phyloP scores from a whole-genome alignment of 352 stramenopile species.

The Blastocystis sp. region DNA sequence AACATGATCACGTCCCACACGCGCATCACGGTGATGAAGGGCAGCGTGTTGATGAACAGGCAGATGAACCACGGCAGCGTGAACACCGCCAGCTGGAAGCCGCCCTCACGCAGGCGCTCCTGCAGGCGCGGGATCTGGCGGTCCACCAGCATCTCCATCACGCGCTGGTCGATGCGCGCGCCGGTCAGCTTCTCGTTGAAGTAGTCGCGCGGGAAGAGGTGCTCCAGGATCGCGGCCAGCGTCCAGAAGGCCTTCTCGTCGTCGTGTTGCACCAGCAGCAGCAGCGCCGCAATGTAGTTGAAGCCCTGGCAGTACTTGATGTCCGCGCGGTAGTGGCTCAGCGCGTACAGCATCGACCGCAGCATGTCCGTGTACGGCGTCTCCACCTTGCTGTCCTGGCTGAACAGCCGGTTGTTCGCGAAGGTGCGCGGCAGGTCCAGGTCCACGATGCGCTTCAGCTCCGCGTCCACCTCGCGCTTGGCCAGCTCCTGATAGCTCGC shows the following conservation, averaged over 20 bases:
- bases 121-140: conserved; percentile 30
- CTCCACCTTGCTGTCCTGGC: not conserved
- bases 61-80: conserved; percentile 68
- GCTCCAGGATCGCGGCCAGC: conserved; percentile 53
- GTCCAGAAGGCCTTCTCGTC: conserved; percentile 66
- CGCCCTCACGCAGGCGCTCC: not conserved
- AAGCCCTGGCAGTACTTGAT: conserved; percentile 67
- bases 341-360: conserved; percentile 58
- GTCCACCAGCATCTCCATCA: conserved; percentile 42
- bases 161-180: conserved; percentile 48
- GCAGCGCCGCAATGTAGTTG: conserved; percentile 64
- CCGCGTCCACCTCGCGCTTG: conserved; percentile 7
- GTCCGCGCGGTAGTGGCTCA: conserved; percentile 20
- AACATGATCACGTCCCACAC: conserved; percentile 67
- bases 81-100: conserved; percentile 49
- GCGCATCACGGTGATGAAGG: conserved; percentile 55
- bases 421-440: conserved; percentile 55
- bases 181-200: conserved; percentile 64
- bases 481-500: conserved; percentile 3
- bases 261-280: conserved; percentile 62
- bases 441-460: conserved; percentile 32
- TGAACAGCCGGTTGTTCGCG: conserved; percentile 53
- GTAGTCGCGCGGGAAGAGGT: conserved; percentile 61
- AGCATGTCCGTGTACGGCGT: conserved; percentile 47
- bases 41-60: conserved; percentile 66